These are phyloP conservation scores for Discostella stelligera DNA, from an alignment of 352 stramenopile genomes.

Conservation along the genomic window DNA sequence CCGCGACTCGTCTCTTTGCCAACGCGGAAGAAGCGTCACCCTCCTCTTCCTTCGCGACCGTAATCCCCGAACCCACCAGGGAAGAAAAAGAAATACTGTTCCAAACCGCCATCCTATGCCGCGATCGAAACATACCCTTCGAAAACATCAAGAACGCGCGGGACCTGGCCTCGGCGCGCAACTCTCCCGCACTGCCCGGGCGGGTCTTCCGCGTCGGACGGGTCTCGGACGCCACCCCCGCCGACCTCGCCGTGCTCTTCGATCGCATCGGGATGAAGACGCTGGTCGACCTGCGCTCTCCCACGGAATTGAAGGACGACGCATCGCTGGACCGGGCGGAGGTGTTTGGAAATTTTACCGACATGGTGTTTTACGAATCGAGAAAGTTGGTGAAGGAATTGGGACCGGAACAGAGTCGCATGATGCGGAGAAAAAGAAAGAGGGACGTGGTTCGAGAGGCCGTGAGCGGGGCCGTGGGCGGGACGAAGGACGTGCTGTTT, in stretches of 20 bases:
- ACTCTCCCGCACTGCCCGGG: conserved; percentile 61
- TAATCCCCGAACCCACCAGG: conserved; percentile 10
- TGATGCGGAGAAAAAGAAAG: conserved; percentile 36
- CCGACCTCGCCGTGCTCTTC: conserved; percentile 65
- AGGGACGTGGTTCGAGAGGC: conserved; percentile 26
- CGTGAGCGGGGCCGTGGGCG: conserved; percentile 26
- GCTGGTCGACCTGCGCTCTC: conserved; percentile 73
- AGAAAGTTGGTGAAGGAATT: conserved; percentile 40
- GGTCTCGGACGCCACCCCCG: conserved; percentile 63
- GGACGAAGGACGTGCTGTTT: conserved; percentile 47
- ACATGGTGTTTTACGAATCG: conserved; percentile 69
- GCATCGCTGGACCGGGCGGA: conserved; percentile 54
- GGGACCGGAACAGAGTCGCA: conserved; percentile 28
- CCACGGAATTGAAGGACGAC: conserved; percentile 80
- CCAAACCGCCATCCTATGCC: conserved; percentile 49
- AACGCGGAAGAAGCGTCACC: conserved; percentile 16
- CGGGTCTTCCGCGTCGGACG: conserved; percentile 67
- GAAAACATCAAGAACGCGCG: conserved; percentile 77
- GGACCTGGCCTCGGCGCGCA: conserved; percentile 55
- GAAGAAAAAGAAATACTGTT: conserved; percentile 51
- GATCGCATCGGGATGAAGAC: conserved; percentile 68
- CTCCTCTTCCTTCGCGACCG: background rate
- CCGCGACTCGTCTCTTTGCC: background rate
- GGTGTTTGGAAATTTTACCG: conserved; percentile 72
- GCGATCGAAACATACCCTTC: conserved; percentile 68